Base-by-base conservation (phyloP, 148 eudicot species). In the Euryodendron excelsum region DNA sequence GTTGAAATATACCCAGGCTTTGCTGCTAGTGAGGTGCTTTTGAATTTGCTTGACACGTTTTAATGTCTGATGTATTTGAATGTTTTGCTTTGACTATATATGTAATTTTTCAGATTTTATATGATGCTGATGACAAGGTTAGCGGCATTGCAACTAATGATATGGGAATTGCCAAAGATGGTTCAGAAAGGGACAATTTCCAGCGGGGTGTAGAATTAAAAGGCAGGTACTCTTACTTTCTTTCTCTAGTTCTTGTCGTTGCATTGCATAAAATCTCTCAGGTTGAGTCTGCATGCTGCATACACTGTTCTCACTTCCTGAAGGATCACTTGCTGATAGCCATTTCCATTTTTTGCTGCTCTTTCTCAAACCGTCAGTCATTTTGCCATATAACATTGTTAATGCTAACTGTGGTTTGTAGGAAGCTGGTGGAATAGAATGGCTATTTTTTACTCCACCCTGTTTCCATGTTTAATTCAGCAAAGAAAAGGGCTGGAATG, bases 1-100 rank as follows among this genome's bases (percentile, higher is more conserved):
- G 93, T 93, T 82, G 99, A 95, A 84, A 85, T 95, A 84, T 95
- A 93, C 87, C 99, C 97, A 64, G 96, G 99, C 60, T 95, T 95
- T 90, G 96, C 99, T 83, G 99, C 99, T 76, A 91, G 91, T 84
- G 99, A 95, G 99, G 99, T 95, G 86, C 50, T 82, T 44, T 45
- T 39, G 41, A 21, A 71, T 84, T 41, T 58, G 59, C 45, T 76
- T 78, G 55, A 31, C 78, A 13, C 34, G 5, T 80, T 64, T 59
- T 69, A 53, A 34, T 5, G 17, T 36, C 3, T 48, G 13, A 60
- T 60, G 48, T 64, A 44, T 45, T 69, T 48, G 27, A 17, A 61
- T 62, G 37, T 45, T 45, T 20, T 75, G 28, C 28, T 18, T 77
- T 71, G n/a, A 55, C 28, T 30, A 53, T 52, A 76, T 39, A 37